Evolutionary conservation across 2,329 filamentous ascomycete genomes (phyloP).

Genomic region (Penicillium sp.): DNA sequence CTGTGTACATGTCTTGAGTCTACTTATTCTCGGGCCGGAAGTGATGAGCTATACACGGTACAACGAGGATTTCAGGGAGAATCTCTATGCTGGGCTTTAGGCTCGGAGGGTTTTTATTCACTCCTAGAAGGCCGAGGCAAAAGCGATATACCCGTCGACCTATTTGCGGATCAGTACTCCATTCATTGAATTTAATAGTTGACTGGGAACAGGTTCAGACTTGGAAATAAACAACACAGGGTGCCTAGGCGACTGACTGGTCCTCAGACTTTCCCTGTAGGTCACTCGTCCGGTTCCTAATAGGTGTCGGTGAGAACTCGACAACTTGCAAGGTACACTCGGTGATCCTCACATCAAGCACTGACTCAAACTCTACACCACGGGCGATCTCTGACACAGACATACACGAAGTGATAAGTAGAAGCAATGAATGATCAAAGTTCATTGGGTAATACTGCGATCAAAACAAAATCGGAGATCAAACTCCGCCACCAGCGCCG

Average conservation of each 20-base stretch:
- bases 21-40: background rate
- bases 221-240: too few relatives aligned
- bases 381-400: background rate
- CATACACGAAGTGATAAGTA: background rate
- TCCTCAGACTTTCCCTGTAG: background rate
- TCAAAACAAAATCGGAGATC: slow-evolving; percentile 7
- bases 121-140: too few relatives aligned
- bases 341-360: background rate
- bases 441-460: background rate
- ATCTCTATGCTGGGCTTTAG: too few relatives aligned
- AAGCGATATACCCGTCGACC: too few relatives aligned
- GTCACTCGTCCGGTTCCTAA: background rate
- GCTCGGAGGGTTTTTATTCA: too few relatives aligned
- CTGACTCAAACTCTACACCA: background rate
- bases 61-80: too few relatives aligned
- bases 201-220: too few relatives aligned
- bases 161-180: too few relatives aligned
- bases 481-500: slow-evolving; percentile 5
- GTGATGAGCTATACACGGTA: background rate
- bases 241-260: background rate
- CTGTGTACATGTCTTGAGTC: background rate
- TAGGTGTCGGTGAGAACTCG: background rate
- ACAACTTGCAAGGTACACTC: background rate
- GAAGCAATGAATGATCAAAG: background rate
- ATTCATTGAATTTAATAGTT: too few relatives aligned